Base-by-base conservation (phyloP, 768 basidiomycete species). In the Termitomyces heimii region DNA sequence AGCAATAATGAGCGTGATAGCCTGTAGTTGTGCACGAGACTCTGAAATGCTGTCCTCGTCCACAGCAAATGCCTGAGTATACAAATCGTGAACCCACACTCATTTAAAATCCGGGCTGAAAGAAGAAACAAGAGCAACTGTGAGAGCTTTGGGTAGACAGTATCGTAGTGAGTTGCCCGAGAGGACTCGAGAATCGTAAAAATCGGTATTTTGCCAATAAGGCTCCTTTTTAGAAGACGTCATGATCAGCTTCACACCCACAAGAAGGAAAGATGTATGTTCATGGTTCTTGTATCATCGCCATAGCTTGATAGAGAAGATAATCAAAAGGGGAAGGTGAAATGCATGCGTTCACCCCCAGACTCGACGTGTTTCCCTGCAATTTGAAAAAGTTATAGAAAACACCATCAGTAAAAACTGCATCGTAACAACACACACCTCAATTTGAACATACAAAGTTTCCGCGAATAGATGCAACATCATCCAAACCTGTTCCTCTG, bases 401-500 rank as follows among this genome's bases (percentile, higher is more conserved):
- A 51, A 28, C 2, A 35, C 12, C 55, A 47, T 24, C 46, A 31
- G 42, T 51, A 22, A 16, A 29, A 31, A 10, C 29, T 55, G 18
- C 22, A 39, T 52, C 48, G 68, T 84, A 29, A 58, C 92, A n/a
- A 3, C 31, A 54, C 57, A 32, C 16, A 61, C 95, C 81, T 94
- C 88, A 62, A 94, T 96, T 65, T 99, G 97, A 13, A 87, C 82
- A 63, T 82, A 88, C 61, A 98, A 70, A 28, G 91, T 89, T 51
- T 97, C 93, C 0, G 92, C 82, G 83, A 98, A 97, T 32, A 98
- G 70, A 76, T 99, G 97, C 2, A 98, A 90, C 92, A 98, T 98
- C 16, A 98, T 84, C 97, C 97, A 99, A 0, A 96, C 97, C 66
- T 99, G 97, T 70, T 99, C 97, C 70, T 99, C 97, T 0, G 94